phyloP scores from a whole-genome alignment of 805 yeast species.

The Scheffersomyces ergatensis region DNA sequence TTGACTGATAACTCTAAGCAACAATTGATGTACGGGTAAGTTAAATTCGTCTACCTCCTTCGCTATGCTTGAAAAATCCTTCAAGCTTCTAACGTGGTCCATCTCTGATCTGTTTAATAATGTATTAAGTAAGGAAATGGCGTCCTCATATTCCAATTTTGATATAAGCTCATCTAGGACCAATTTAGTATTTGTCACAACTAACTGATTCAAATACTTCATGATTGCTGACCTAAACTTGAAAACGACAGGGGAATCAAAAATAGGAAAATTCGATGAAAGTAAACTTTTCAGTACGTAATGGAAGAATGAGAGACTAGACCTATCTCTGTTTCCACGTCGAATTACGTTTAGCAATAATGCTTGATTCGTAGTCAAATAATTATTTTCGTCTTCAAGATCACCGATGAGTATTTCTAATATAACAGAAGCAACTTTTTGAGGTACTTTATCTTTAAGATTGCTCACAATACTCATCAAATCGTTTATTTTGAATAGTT shows the following conservation, averaged over 20 bases:
- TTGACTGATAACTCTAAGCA: slow-evolving; percentile 18
- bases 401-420: slow-evolving; percentile 1
- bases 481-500: slow-evolving; percentile 5
- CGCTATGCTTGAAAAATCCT: slow-evolving; percentile 15
- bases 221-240: slow-evolving; percentile 8
- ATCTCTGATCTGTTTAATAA: slow-evolving; percentile 1
- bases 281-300: not conserved
- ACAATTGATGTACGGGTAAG: slow-evolving; percentile 29
- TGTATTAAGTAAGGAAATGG: slow-evolving; percentile 15
- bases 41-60: slow-evolving; percentile 30
- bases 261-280: not conserved
- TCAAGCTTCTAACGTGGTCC: slow-evolving; percentile 1
- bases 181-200: slow-evolving; percentile 16
- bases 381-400: not conserved
- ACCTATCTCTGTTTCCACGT: not conserved
- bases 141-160: slow-evolving; percentile 13
- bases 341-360: not conserved
- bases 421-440: not conserved
- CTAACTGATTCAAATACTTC: slow-evolving; percentile 9
- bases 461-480: not conserved
- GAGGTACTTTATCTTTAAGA: not conserved
- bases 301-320: not conserved
- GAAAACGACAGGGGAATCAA: slow-evolving; percentile 1
- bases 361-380: not conserved
- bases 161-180: slow-evolving; percentile 18